Conservation (phyloP, 2,329 filamentous ascomycete species). For the Pyricularia grisea region DNA sequence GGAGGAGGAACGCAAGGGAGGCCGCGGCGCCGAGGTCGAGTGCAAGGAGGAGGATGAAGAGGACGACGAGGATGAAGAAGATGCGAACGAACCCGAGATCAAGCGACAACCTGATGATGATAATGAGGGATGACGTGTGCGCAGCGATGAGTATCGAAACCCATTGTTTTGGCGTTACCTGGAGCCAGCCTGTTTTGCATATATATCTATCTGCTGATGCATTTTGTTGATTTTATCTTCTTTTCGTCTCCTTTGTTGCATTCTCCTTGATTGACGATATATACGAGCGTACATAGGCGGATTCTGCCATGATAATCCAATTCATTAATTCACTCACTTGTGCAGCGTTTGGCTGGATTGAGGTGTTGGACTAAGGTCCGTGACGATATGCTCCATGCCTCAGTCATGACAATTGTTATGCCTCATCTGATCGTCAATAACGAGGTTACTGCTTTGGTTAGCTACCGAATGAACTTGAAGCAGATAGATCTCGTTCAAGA, state of each 20-base stretch:
- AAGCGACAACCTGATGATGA: background rate
- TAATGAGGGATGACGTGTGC: background rate
- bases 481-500: too few relatives aligned
- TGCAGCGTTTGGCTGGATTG: too few relatives aligned
- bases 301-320: background rate
- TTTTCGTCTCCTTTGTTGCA: background rate
- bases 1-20: background rate
- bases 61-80: background rate
- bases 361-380: background rate
- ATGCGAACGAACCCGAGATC: background rate
- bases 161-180: background rate
- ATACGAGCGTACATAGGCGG: background rate
- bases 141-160: background rate
- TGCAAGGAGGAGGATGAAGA: background rate
- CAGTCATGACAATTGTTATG: too few relatives aligned
- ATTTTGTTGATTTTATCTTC: background rate
- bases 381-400: background rate
- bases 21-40: background rate
- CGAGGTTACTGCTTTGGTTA: too few relatives aligned
- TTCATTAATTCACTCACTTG: background rate
- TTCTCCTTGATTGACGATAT: background rate
- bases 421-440: too few relatives aligned
- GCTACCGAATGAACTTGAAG: background rate
- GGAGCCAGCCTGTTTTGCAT: background rate
- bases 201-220: background rate